Percentiles rank a stretch among this genome's conserved stretches.
phyloP scores from a whole-genome alignment of 2,329 filamentous ascomycete species.

The Gnomoniopsis smithogilvyi region DNA sequence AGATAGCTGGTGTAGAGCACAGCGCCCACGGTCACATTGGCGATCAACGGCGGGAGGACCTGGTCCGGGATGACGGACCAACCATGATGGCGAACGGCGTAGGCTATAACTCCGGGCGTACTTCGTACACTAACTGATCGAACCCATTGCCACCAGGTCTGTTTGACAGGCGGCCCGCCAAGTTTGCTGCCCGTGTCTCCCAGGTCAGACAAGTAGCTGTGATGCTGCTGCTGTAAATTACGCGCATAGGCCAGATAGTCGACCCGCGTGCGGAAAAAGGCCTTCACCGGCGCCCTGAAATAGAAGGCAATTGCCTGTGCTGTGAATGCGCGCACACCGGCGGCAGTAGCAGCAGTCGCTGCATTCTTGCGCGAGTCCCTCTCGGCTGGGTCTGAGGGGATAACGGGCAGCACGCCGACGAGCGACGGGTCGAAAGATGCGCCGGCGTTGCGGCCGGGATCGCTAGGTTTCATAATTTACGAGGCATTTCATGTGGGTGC shows the following conservation, averaged over 20 bases:
- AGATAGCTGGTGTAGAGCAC: constrained; percentile 75
- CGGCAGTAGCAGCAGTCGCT: constrained; percentile 75
- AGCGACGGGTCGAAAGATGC: constrained; percentile 1
- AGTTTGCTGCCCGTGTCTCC: constrained; percentile 18
- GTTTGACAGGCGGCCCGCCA: background rate
- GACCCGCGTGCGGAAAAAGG: constrained; percentile 86
- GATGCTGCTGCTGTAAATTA: constrained; percentile 42
- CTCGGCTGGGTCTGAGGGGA: constrained; percentile 41
- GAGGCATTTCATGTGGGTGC: constrained; percentile 12
- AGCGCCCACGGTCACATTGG: constrained; percentile 71
- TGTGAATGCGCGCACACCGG: constrained; percentile 77
- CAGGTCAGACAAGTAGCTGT: constrained; percentile 9
- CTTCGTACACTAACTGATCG: constrained; percentile 45
- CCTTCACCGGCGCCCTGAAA: constrained; percentile 86
- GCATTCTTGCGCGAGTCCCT: constrained; percentile 51
- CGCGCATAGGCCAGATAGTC: constrained; percentile 70
- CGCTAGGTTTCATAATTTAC: constrained; percentile 15
- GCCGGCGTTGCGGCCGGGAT: constrained; percentile 14
- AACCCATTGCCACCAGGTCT: constrained; percentile 42
- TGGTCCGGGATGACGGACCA: constrained; percentile 74
- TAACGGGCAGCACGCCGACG: constrained; percentile 41
- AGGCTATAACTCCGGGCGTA: constrained; percentile 65
- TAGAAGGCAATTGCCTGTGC: constrained; percentile 86
- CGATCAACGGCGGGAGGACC: constrained; percentile 71
- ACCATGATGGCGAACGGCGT: constrained; percentile 66